phyloP scores from a whole-genome alignment of 805 yeast species.

The Saturnispora ahearnii region DNA sequence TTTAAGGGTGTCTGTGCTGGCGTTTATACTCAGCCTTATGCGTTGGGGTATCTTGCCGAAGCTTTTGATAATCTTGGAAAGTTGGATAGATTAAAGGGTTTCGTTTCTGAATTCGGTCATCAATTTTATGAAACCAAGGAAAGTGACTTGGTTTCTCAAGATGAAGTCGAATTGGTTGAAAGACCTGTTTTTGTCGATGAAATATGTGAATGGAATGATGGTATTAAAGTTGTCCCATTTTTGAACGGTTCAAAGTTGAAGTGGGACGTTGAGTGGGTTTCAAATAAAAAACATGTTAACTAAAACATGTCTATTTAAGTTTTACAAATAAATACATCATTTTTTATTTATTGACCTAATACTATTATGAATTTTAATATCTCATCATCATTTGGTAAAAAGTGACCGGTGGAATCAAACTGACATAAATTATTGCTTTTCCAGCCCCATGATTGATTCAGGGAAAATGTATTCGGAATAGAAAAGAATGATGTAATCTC shows the following conservation, averaged over 20 bases:
- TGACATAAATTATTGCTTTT: slow-evolving; percentile 46
- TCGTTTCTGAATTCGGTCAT: slow-evolving; percentile 70
- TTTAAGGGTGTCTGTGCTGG: slow-evolving; percentile 95
- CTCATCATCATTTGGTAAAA: slow-evolving; percentile 36
- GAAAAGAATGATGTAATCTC: slow-evolving; percentile 45
- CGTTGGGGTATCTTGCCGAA: slow-evolving; percentile 76
- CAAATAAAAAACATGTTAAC: not conserved
- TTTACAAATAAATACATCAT: not conserved
- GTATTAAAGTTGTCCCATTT: slow-evolving; percentile 68
- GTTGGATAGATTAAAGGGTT: slow-evolving; percentile 57
- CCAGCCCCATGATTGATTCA: slow-evolving; percentile 58
- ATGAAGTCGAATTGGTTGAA: slow-evolving; percentile 48
- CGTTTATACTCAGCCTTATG: slow-evolving; percentile 83
- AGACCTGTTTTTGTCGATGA: slow-evolving; percentile 53
- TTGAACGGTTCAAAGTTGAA: slow-evolving; percentile 65
- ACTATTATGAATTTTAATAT: slow-evolving; percentile 42
- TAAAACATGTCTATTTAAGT: not conserved
- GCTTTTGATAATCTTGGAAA: slow-evolving; percentile 61
- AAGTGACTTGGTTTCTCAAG: slow-evolving; percentile 34
- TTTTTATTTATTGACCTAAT: slow-evolving; percentile 26
- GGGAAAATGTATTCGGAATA: slow-evolving; percentile 43
- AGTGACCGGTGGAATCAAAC: slow-evolving; percentile 40
- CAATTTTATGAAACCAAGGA: slow-evolving; percentile 55
- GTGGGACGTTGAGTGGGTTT: slow-evolving; percentile 71
- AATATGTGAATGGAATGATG: slow-evolving; percentile 33